Conservation (phyloP, 768 basidiomycete species). For the Butyriboletus loyo region DNA sequence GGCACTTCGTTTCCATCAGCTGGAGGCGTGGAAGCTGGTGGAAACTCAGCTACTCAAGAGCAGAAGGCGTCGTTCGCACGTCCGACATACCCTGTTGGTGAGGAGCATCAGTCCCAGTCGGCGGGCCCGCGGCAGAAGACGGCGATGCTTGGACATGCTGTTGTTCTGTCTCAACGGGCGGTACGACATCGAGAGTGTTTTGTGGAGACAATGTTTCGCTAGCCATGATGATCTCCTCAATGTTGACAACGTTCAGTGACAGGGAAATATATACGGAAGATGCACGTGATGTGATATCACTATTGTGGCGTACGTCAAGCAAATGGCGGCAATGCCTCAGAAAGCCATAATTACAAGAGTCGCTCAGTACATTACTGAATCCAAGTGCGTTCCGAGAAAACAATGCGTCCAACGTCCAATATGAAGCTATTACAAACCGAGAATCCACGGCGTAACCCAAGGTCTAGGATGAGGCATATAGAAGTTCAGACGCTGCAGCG, state of each 20-base stretch:
- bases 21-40: slow-evolving; percentile 34
- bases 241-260: background rate
- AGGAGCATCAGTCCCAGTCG: slow-evolving; percentile 26
- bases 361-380: background rate
- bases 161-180: slow-evolving; percentile 1
- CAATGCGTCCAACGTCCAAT: background rate
- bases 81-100: slow-evolving; percentile 39
- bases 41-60: background rate
- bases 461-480: background rate
- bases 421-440: background rate
- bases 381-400: background rate
- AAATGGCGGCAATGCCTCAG: too few species aligned
- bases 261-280: background rate
- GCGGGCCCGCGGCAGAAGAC: slow-evolving; percentile 27
- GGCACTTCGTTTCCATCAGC: slow-evolving; percentile 35
- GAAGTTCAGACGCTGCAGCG: slow-evolving; percentile 7
- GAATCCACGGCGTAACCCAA: background rate
- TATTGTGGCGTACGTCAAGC: background rate
- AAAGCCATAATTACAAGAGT: background rate
- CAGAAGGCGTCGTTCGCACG: background rate
- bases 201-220: background rate
- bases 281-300: slow-evolving; percentile 30
- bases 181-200: background rate
- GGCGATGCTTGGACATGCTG: slow-evolving; percentile 1
- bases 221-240: slow-evolving; percentile 1